Evolutionary conservation across 768 basidiomycete genomes (phyloP).

Genomic region (Mycena indigotica): DNA sequence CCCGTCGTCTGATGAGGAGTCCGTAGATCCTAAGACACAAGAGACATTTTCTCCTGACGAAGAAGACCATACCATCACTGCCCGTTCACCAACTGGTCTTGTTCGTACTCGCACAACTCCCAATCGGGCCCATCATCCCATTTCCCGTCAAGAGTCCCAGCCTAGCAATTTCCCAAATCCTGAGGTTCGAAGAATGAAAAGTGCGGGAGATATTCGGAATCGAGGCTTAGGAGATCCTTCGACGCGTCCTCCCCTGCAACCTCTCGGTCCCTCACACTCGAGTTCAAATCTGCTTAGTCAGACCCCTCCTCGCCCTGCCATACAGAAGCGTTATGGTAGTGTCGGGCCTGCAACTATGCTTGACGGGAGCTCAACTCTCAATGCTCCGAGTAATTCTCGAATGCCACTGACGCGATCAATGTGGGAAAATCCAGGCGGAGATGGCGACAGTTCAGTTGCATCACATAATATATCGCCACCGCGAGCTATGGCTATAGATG

Average conservation of each 20-base stretch:
- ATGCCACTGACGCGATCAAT: slow-evolving; percentile 47
- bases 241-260: slow-evolving; percentile 44
- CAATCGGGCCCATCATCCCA: slow-evolving; percentile 44
- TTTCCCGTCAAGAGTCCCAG: slow-evolving; percentile 48
- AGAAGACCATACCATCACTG: slow-evolving; percentile 76
- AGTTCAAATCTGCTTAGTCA: slow-evolving; percentile 64
- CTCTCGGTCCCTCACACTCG: slow-evolving; percentile 64
- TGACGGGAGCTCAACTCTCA: slow-evolving; percentile 37
- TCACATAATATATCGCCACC: slow-evolving; percentile 17
- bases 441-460: slow-evolving; percentile 2
- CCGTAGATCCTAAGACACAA: slow-evolving; percentile 44
- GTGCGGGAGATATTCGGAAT: slow-evolving; percentile 74
- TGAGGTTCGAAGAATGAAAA: slow-evolving; percentile 83
- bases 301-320: slow-evolving; percentile 32
- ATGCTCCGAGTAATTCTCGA: slow-evolving; percentile 38
- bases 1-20: slow-evolving; percentile 54
- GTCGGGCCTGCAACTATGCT: slow-evolving; percentile 57
- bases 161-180: slow-evolving; percentile 49
- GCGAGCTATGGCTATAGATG: slow-evolving; percentile 5
- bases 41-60: slow-evolving; percentile 46
- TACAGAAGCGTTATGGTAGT: slow-evolving; percentile 67
- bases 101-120: slow-evolving; percentile 76
- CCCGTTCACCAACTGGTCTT: slow-evolving; percentile 50
- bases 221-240: slow-evolving; percentile 30
- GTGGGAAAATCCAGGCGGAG: slow-evolving; percentile 51